Base-by-base conservation (phyloP, 805 yeast species). In the Yarrowia phangngaensis region DNA sequence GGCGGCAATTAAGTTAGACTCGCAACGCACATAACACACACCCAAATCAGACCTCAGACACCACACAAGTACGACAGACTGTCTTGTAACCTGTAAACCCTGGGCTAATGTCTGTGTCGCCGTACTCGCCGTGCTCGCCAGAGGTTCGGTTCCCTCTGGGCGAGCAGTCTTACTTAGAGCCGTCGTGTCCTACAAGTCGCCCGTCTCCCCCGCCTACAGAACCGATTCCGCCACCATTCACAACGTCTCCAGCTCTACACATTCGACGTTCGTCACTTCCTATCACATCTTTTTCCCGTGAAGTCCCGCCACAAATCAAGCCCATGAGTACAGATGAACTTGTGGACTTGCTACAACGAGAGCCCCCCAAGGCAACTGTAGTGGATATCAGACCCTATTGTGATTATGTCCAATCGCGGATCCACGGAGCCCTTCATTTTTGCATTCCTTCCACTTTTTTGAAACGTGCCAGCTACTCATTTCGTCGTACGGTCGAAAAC, bases 381-480 rank as follows among this genome's bases (percentile, higher is more conserved):
- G 67, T 87, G 12, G 97, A 89, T 61, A 80, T 84, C 8, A 69
- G 97, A 50, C 85, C 96, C 0, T 86, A 80, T 60, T 79, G 84
- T 17, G 90, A 84, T 51, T 86, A 69, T 60, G 72, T 80, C 32
- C 74, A 70, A 52, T 60, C 71, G 2, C 87, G 81, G 53, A 64
- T 90, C 9, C 58, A 57, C 4, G 69, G 74, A 31, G 75, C 97
- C 0, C 69, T 85, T 34, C 86, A 86, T 61, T 73, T 90, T 27
- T 85, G 95, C 63, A 66, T 89, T 11, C 97, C 97, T 2, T 82
- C 95, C n/a, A 89, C 97, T 0, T 69, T 89, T 31, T 67, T 89
- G 54, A 84, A 80, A 61, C 74, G 97, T 55, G 69, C 79, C 23
- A 82, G 80, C 47, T 89, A 84, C 58, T 78, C 79, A 3, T 68